Conservation (phyloP, 179 eudicot species). For the Amaranthus tricolor region DNA sequence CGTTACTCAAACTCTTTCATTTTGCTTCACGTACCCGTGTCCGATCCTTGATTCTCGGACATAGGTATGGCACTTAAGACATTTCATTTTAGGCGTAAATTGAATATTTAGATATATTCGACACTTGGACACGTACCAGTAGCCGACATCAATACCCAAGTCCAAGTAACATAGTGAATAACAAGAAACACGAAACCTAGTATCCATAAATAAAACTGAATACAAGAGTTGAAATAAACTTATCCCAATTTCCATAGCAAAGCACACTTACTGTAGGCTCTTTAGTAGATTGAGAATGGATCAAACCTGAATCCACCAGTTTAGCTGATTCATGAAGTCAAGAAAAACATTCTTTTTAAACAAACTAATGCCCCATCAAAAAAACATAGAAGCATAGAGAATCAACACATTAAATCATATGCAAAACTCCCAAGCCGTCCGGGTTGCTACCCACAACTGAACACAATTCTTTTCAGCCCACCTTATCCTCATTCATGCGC, state of each 20-base stretch:
- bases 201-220: background rate
- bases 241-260: background rate
- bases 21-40: too few relatives aligned
- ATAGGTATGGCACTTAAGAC: too few relatives aligned
- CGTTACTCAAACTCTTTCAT: background rate
- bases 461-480: slow-evolving; percentile 44
- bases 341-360: background rate
- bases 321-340: slow-evolving; percentile 7
- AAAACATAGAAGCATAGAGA: background rate
- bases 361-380: background rate
- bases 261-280: slow-evolving; percentile 7
- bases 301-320: slow-evolving; percentile 1
- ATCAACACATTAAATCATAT: too few relatives aligned
- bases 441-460: too few relatives aligned
- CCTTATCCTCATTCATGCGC: too few relatives aligned
- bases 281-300: slow-evolving; percentile 5
- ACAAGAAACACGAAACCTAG: background rate
- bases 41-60: too few relatives aligned
- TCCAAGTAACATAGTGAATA: background rate
- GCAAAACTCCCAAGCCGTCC: too few relatives aligned
- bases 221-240: background rate
- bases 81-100: too few relatives aligned
- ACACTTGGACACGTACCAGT: too few relatives aligned
- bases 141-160: too few relatives aligned
- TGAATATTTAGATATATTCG: too few relatives aligned